Percentiles rank a stretch among this genome's conserved stretches.
These are phyloP conservation scores for Hypoxylon sp. DNA, from an alignment of 2,329 filamentous ascomycete species.

Conservation along the genomic window DNA sequence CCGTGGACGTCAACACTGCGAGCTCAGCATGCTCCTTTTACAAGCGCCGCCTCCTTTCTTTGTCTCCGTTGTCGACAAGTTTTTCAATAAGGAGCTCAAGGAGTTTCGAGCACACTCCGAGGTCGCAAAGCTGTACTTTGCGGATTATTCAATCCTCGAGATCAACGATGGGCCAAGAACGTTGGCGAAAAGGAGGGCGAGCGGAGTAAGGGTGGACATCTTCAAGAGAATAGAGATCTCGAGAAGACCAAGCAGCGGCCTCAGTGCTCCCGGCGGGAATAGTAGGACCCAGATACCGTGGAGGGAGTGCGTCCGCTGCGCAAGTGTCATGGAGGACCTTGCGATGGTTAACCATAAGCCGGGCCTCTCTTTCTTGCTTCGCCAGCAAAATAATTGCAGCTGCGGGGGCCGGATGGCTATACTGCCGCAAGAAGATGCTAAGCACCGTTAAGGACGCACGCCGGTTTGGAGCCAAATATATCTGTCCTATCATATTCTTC, in stretches of 20 bases:
- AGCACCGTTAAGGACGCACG: neutral
- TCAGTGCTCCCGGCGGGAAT: neutral
- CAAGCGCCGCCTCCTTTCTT: slow-evolving; percentile 61
- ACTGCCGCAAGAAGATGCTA: slow-evolving; percentile 46
- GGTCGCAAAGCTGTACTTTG: slow-evolving; percentile 76
- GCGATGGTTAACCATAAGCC: slow-evolving; percentile 56
- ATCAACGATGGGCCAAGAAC: slow-evolving; percentile 69
- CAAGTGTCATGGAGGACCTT: slow-evolving; percentile 74
- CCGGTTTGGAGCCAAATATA: neutral
- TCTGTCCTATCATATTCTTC: neutral
- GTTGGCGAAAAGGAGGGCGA: slow-evolving; percentile 55
- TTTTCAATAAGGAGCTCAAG: slow-evolving; percentile 71
- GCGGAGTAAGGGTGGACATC: slow-evolving; percentile 61
- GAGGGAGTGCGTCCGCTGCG: slow-evolving; percentile 70
- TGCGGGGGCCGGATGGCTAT: slow-evolving; percentile 68
- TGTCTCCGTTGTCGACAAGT: slow-evolving; percentile 70
- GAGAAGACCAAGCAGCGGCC: slow-evolving; percentile 49
- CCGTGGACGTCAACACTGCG: slow-evolving; percentile 61
- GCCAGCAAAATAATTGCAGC: slow-evolving; percentile 66
- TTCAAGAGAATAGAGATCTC: slow-evolving; percentile 72
- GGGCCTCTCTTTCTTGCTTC: slow-evolving; percentile 66
- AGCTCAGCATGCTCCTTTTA: slow-evolving; percentile 66
- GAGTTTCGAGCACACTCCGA: slow-evolving; percentile 72
- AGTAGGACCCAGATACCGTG: slow-evolving; percentile 48
- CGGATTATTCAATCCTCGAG: slow-evolving; percentile 77